A percentile compares a stretch with the other conserved stretches of the same genome.
Conservation (phyloP, 345 rosid species). For the Anastatica hierochuntica region DNA sequence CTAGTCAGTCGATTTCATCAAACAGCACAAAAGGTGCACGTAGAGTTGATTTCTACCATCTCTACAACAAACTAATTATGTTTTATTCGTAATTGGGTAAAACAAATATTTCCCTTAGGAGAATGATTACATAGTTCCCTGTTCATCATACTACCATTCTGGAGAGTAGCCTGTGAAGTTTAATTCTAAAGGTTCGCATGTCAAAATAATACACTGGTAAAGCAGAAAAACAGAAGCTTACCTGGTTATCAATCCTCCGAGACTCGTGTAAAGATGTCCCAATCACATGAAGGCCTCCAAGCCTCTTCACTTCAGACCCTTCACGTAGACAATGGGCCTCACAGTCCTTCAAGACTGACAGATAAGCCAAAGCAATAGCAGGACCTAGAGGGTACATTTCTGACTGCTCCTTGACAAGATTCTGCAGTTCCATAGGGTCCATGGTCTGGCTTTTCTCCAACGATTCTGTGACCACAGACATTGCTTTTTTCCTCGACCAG, state of each 20-base stretch:
- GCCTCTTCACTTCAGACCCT: slow-evolving; percentile 87
- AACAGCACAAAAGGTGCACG: background rate
- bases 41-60: background rate
- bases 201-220: background rate
- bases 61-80: background rate
- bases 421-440: slow-evolving; percentile 47
- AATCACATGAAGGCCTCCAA: slow-evolving; percentile 93
- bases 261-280: slow-evolving; percentile 97
- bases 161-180: background rate
- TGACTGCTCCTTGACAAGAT: slow-evolving; percentile 65
- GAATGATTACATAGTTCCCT: background rate
- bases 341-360: slow-evolving; percentile 78
- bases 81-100: background rate
- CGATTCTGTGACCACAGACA: slow-evolving; percentile 58
- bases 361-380: slow-evolving; percentile 70
- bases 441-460: slow-evolving; percentile 72
- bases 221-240: slow-evolving; percentile 20
- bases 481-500: slow-evolving; percentile 69
- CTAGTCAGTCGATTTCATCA: slow-evolving; percentile 7
- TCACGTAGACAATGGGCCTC: slow-evolving; percentile 74
- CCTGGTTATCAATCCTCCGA: slow-evolving; percentile 97
- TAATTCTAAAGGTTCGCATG: background rate
- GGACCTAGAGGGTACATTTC: slow-evolving; percentile 95
- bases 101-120: background rate
- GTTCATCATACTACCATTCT: slow-evolving; percentile 7